phyloP scores from a whole-genome alignment of 2,329 filamentous ascomycete genomes.

The Aspergillus oerlinghausenensis region DNA sequence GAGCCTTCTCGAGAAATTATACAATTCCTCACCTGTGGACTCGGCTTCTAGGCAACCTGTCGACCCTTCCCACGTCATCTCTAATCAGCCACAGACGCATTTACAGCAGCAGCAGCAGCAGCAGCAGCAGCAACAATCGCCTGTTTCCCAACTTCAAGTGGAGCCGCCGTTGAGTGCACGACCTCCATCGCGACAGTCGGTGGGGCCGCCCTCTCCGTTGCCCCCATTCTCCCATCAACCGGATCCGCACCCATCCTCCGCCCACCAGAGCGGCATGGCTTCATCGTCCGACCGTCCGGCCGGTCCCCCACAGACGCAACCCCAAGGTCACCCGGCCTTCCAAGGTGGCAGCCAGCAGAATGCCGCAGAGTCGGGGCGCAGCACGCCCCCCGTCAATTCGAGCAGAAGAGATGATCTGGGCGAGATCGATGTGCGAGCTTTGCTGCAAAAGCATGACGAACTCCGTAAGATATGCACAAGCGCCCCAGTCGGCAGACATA shows the following conservation, averaged over 20 bases:
- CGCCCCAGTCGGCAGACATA: background rate
- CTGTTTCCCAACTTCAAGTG: conserved; percentile 5
- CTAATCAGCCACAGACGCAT: conserved; percentile 8
- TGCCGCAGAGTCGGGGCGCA: conserved; percentile 42
- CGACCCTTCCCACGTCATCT: conserved; percentile 9
- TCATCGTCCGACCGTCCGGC: conserved; percentile 12
- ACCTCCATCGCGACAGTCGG: conserved; percentile 17
- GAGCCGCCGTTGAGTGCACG: conserved; percentile 10
- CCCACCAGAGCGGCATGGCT: conserved; percentile 14
- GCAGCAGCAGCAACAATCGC: conserved; percentile 17
- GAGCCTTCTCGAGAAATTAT: conserved; percentile 15
- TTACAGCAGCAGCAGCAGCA: conserved; percentile 17
- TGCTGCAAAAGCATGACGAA: conserved; percentile 42
- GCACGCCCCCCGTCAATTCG: conserved; percentile 36
- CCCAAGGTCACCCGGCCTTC: background rate
- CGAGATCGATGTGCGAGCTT: conserved; percentile 42
- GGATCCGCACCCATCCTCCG: conserved; percentile 1
- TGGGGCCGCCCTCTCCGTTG: conserved; percentile 19
- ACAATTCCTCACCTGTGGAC: conserved; percentile 20
- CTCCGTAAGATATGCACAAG: conserved; percentile 35
- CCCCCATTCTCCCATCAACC: conserved; percentile 9
- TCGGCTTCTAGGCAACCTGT: conserved; percentile 1
- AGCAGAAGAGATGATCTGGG: conserved; percentile 30
- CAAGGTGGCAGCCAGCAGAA: conserved; percentile 11
- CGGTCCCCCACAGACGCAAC: conserved; percentile 7